Base-by-base conservation (phyloP, 805 yeast species). In the Candida stauntonica region DNA sequence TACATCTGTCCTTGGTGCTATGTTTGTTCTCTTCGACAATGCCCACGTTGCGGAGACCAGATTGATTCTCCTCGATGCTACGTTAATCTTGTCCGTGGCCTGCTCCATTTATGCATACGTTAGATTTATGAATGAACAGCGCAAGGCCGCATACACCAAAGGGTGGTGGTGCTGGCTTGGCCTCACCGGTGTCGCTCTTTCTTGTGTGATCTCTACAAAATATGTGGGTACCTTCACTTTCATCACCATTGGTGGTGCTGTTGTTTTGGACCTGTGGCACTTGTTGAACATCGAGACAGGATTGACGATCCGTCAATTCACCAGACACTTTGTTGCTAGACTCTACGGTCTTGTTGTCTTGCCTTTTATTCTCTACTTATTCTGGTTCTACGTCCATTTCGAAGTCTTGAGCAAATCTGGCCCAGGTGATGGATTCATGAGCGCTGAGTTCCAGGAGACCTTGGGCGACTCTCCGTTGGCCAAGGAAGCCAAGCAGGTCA, bases 171-270 rank as follows among this genome's bases (percentile, higher is more conserved):
- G 67, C 35, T 93, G 99, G 99, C 71, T 93, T 33, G 57, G 71
- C 19, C 62, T 76, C 31, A 91, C 98, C 5, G 99, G 99, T 28
- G 67, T 86, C 7, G 71, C 91, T 1, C 72, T 93, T 42, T 86
- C 97, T 0, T 80, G 91, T 58, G 97, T 93, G 23, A 91, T 93
- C 43, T 84, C 96, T 31, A 93, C 97, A 41, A 93, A 93, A 60
- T 89, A 93, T 62, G 96, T 93, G 30, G 99, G 99, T 62, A 83
- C 84, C 7, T 83, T 93, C 69, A 88, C 98, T 1, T 93, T 82
- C 61, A 71, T 81, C 34, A 77, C 95, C 36, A 77, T 93, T 49
- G 99, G 99, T 23, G 62, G 77, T 41, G 96, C 95, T 31, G 97
- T 93, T 7, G 54, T 75, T 5, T 72, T 79, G 56, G 98, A 93